Conservation (phyloP, 805 yeast genomes). For the Wickerhamiella azyma region DNA sequence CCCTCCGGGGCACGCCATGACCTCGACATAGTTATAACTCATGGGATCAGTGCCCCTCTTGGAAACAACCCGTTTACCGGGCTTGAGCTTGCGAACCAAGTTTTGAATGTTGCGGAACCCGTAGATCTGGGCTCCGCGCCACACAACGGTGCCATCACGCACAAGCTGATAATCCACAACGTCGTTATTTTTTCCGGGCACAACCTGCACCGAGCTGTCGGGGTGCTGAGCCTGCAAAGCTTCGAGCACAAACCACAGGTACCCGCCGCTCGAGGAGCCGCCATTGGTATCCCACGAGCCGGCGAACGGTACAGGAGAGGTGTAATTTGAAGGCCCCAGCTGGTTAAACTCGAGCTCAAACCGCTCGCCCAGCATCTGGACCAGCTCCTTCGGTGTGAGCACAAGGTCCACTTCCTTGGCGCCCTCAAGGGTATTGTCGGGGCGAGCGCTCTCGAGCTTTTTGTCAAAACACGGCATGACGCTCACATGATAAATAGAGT, state of each 20-base stretch:
- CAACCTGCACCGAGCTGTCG: slow-evolving; percentile 31
- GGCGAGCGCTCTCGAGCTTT: slow-evolving; percentile 84
- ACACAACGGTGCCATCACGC: slow-evolving; percentile 30
- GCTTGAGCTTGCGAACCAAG: slow-evolving; percentile 67
- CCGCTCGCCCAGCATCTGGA: slow-evolving; percentile 49
- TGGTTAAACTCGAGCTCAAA: slow-evolving; percentile 25
- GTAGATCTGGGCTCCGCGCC: slow-evolving; percentile 55
- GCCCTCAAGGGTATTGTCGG: slow-evolving; percentile 36
- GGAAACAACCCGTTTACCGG: slow-evolving; percentile 22
- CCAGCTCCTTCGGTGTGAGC: slow-evolving; percentile 75
- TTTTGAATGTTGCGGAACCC: slow-evolving; percentile 94
- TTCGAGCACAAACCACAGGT: slow-evolving; percentile 53
- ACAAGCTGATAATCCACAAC: slow-evolving; percentile 53
- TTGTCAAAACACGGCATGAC: slow-evolving; percentile 97
- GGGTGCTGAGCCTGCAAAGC: slow-evolving; percentile 18
- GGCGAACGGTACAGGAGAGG: not conserved
- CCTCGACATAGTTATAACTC: slow-evolving; percentile 69
- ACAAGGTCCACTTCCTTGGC: slow-evolving; percentile 80
- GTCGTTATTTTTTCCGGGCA: slow-evolving; percentile 56
- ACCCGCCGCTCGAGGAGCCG: slow-evolving; percentile 87
- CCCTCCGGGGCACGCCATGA: slow-evolving; percentile 98
- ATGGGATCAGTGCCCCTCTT: slow-evolving; percentile 38
- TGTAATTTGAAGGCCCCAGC: slow-evolving; percentile 8
- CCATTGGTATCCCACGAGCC: slow-evolving; percentile 49
- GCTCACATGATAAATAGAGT: slow-evolving; percentile 59